Evolutionary conservation across 306 rosid genomes (phyloP).

Genomic region (Coriaria nepalensis): DNA sequence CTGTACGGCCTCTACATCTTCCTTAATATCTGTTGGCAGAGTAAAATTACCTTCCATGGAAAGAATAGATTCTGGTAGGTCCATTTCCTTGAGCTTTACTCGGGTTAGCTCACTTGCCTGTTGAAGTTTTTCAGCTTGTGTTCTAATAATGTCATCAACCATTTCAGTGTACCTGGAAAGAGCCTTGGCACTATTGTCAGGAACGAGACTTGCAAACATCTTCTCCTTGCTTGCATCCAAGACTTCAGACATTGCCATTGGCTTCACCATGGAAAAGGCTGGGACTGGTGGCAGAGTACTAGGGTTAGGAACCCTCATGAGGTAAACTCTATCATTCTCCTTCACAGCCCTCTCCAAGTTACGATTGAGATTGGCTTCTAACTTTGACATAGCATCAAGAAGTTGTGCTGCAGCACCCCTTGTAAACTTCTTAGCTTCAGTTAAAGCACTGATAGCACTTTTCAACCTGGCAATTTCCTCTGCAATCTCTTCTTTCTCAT

Average conservation of each 20-base stretch:
- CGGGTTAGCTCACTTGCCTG: conserved; percentile 94
- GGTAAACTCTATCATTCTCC: conserved; percentile 95
- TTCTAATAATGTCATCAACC: conserved; percentile 83
- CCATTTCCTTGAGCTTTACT: conserved; percentile 96
- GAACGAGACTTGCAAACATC: conserved; percentile 89
- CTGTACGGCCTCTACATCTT: conserved; percentile 98
- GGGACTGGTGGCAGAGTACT: conserved; percentile 62
- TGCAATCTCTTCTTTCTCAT: conserved; percentile 86
- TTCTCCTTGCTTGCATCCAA: conserved; percentile 93
- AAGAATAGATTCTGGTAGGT: conserved; percentile 90
- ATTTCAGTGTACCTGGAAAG: conserved; percentile 95
- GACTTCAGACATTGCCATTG: conserved; percentile 73
- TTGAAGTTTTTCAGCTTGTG: conserved; percentile 88
- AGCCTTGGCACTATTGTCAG: conserved; percentile 86
- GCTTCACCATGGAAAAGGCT: conserved; percentile 83
- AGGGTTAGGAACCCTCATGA: conserved; percentile 80
- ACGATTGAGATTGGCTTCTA: conserved; percentile 66
- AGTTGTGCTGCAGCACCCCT: conserved; percentile 80
- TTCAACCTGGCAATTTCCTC: conserved; percentile 80
- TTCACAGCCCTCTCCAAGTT: conserved; percentile 89
- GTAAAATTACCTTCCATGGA: conserved; percentile 84
- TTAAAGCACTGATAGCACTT: conserved; percentile 49
- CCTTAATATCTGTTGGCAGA: conserved; percentile 64
- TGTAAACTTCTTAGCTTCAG: conserved; percentile 58
- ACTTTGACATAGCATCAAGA: conserved; percentile 67